These are phyloP conservation scores for Fusarium torreyae DNA, from an alignment of 2,329 filamentous ascomycete species.

Conservation along the genomic window DNA sequence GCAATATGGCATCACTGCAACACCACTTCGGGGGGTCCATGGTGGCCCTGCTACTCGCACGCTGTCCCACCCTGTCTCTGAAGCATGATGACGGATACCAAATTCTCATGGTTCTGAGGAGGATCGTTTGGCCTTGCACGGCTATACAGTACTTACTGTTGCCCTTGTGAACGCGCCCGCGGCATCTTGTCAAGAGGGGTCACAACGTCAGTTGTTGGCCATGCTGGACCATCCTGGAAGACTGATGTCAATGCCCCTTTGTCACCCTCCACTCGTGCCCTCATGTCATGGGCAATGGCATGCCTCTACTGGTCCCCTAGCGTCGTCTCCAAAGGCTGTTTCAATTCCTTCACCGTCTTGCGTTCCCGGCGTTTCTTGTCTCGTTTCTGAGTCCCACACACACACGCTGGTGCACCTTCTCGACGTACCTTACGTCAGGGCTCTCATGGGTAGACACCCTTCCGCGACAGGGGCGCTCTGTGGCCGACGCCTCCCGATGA, in stretches of 20 bases:
- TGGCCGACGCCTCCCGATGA: constrained; percentile 49
- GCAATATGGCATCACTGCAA: constrained; percentile 50
- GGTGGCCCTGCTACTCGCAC: constrained; percentile 33
- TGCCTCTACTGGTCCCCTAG: constrained; percentile 41
- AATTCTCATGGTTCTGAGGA: constrained; percentile 44
- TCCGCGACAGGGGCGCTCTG: constrained; percentile 47
- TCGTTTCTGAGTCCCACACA: constrained; percentile 47
- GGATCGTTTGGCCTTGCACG: constrained; percentile 38
- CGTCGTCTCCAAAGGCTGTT: constrained; percentile 45
- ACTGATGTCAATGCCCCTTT: constrained; percentile 48
- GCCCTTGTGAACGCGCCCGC: constrained; percentile 39
- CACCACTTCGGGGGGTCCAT: constrained; percentile 42
- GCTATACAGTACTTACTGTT: constrained; percentile 11
- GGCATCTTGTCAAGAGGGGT: constrained; percentile 44
- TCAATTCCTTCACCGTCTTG: constrained; percentile 53
- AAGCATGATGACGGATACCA: constrained; percentile 48
- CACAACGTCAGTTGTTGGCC: constrained; percentile 48
- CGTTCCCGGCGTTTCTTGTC: constrained; percentile 50
- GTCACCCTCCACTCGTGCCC: constrained; percentile 39
- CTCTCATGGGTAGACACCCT: constrained; percentile 48
- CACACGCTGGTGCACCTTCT: constrained; percentile 42
- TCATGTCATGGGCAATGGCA: constrained; percentile 27
- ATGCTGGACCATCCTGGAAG: constrained; percentile 43
- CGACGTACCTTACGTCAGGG: constrained; percentile 53
- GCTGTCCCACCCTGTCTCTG: constrained; percentile 46